phyloP scores from a whole-genome alignment of 306 rosid genomes.

The Dicorynia guianensis region DNA sequence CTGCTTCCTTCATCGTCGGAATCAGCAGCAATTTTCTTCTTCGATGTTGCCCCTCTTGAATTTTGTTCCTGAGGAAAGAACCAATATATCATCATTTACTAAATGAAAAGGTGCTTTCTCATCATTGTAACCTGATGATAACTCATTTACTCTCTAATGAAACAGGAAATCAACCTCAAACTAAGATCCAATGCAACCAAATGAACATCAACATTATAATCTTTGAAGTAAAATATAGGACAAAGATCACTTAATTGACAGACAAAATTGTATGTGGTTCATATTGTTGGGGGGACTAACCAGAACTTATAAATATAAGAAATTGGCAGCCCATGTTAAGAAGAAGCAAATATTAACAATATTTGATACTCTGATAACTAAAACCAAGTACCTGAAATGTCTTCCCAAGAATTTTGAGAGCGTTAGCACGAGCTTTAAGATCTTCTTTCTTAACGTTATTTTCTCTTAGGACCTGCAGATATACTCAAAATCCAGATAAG shows the following conservation, averaged over 20 bases:
- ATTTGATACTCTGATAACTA: background rate
- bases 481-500: constrained; percentile 20
- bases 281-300: background rate
- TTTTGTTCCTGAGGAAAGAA: constrained; percentile 61
- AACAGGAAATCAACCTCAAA: constrained; percentile 13
- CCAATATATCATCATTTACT: background rate
- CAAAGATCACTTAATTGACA: background rate
- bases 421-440: constrained; percentile 79
- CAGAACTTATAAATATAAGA: background rate
- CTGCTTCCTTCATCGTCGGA: constrained; percentile 73
- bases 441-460: constrained; percentile 73
- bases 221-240: background rate
- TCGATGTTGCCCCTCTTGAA: constrained; percentile 65
- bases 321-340: background rate
- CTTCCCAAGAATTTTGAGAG: constrained; percentile 85
- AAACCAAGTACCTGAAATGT: constrained; percentile 70
- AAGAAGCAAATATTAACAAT: constrained; percentile 11
- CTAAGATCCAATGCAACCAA: constrained; percentile 6
- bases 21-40: constrained; percentile 62
- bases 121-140: constrained; percentile 14
- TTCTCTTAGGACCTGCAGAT: constrained; percentile 81
- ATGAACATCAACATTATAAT: constrained; percentile 4
- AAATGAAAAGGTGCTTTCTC: constrained; percentile 1
- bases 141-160: background rate
- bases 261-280: background rate